phyloP scores from a whole-genome alignment of 2,329 filamentous ascomycete genomes.

The Venturia oleaginea region DNA sequence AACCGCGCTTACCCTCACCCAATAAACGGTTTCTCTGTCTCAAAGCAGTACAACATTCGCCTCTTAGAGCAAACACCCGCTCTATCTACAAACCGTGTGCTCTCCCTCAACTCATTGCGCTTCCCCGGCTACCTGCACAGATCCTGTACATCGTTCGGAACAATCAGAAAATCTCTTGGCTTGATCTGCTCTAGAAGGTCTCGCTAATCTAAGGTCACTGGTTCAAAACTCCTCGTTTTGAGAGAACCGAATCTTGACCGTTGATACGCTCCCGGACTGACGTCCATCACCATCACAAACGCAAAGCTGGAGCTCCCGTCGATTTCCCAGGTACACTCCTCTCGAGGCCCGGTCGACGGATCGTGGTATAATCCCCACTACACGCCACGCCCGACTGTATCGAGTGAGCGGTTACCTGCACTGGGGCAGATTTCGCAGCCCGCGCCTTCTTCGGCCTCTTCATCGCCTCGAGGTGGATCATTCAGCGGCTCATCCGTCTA shows the following conservation, averaged over 20 bases:
- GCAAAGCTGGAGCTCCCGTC: slow-evolving; percentile 92
- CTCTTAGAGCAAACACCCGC: slow-evolving; percentile 6
- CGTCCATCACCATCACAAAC: slow-evolving; percentile 41
- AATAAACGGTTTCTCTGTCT: neutral
- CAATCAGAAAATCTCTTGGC: slow-evolving; percentile 7
- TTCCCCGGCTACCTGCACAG: slow-evolving; percentile 4
- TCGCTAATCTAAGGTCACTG: neutral
- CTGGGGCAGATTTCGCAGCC: slow-evolving; percentile 49
- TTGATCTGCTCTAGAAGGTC: neutral
- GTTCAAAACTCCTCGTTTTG: neutral
- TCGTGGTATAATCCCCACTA: slow-evolving; percentile 61
- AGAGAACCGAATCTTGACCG: neutral
- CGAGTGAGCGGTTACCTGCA: slow-evolving; percentile 65
- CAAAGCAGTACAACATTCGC: neutral
- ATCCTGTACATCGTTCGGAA: slow-evolving; percentile 8
- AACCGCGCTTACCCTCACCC: slow-evolving; percentile 7
- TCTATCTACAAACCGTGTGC: neutral
- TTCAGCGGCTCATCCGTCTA: slow-evolving; percentile 51
- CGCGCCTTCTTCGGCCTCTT: slow-evolving; percentile 57
- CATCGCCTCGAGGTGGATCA: slow-evolving; percentile 68
- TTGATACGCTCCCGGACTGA: slow-evolving; percentile 9
- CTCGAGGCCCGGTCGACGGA: slow-evolving; percentile 65
- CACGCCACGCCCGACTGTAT: slow-evolving; percentile 54
- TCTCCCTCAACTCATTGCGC: neutral
- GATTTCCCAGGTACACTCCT: slow-evolving; percentile 66